A percentile compares a stretch with the other conserved stretches of the same genome.
These are phyloP conservation scores for Scedosporium aurantiacum DNA, from an alignment of 2,329 filamentous ascomycete species.

Conservation along the genomic window DNA sequence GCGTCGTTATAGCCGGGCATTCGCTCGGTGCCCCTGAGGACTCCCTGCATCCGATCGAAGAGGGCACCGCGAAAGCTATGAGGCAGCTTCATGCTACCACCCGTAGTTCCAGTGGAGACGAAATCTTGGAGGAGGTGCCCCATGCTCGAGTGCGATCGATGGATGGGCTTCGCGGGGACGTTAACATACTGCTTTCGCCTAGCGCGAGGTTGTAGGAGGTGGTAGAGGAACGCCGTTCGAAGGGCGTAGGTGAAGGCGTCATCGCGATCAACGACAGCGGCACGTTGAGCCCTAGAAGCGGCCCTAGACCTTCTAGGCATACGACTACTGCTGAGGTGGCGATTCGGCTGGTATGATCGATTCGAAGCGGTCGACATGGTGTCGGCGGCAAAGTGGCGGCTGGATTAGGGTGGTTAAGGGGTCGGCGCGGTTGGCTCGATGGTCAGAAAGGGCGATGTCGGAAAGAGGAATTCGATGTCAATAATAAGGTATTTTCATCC, in stretches of 20 bases:
- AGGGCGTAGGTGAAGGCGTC: conserved; percentile 89
- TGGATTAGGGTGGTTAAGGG: neutral
- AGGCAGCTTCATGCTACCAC: conserved; percentile 40
- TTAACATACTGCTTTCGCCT: conserved; percentile 81
- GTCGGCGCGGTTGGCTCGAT: neutral
- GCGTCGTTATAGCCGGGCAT: conserved; percentile 84
- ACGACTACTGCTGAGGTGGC: conserved; percentile 33
- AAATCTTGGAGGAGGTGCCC: conserved; percentile 87
- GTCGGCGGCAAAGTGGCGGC: neutral
- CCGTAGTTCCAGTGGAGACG: conserved; percentile 33
- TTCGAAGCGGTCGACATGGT: conserved; percentile 10
- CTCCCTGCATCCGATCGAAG: conserved; percentile 66
- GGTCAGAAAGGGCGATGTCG: neutral
- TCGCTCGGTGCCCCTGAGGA: conserved; percentile 70
- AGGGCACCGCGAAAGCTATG: conserved; percentile 40
- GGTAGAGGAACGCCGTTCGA: conserved; percentile 80
- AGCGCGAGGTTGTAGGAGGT: conserved; percentile 81
- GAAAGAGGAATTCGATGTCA: neutral
- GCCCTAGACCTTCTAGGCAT: conserved; percentile 27
- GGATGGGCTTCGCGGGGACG: conserved; percentile 45
- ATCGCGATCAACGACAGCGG: conserved; percentile 46
- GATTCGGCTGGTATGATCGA: conserved; percentile 30
- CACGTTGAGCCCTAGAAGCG: conserved; percentile 33
- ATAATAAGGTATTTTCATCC: neutral
- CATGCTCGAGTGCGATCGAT: conserved; percentile 58